Base-by-base conservation (phyloP, 768 basidiomycete species). In the Crucibulum laeve region DNA sequence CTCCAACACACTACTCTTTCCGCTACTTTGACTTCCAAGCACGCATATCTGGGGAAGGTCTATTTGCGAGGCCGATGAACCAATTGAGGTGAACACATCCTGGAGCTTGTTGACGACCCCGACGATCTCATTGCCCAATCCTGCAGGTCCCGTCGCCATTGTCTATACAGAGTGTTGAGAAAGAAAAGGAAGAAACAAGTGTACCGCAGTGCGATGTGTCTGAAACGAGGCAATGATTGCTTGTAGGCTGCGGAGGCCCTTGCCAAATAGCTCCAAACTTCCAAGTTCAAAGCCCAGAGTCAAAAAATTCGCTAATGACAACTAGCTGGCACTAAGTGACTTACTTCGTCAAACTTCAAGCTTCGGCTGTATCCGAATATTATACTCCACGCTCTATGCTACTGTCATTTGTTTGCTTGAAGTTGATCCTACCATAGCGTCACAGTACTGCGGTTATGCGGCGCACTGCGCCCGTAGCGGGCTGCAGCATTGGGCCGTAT, bases 1-100 rank as follows among this genome's bases (percentile, higher is more conserved):
- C 83, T 92, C 90, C 32, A 92, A 76, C 40, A 92, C 90, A 68
- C 87, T 89, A 75, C 90, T 92, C 75, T 92, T 92, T 45, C 90
- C 90, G 55, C 89, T 91, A 68, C 90, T 91, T 63, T 92, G 90
- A 67, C 87, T 89, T 24, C 90, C 90, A 14, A 92, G 74, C 38
- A 92, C 90, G 55, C 90, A 92, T 61, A 92, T 92, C 71, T 92
- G 90, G 11, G 90, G 90, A 44, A 92, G 71, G 78, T 92, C 90
- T 76, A 92, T 87, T 64, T 79, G 76, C 25, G 84, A 71, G 42
- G 82, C 81, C 38, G 78, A 82, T 18, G 84, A 79, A 55, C 90
- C 90, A 49, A 92, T 84, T 14, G 90, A 82, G 26, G 80, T 76
- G 64, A 92, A 92, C 52, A 91, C 90, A 71, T 92, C 90, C 63